These are phyloP conservation scores for Butyriboletus regius DNA, from an alignment of 1,284 basidiomycete genomes.

Conservation along the genomic window DNA sequence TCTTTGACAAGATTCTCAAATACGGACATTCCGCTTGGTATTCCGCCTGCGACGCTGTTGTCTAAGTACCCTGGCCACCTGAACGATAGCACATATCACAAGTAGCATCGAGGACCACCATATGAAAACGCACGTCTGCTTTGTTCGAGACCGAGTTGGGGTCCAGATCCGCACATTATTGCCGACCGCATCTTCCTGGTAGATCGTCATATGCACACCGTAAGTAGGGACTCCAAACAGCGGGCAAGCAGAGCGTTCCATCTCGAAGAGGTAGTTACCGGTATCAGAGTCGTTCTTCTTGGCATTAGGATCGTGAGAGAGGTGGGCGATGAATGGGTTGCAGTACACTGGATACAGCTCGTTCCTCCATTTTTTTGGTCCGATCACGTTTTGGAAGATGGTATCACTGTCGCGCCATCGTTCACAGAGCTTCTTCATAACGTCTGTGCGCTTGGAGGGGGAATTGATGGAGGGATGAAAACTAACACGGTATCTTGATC, in stretches of 20 bases:
- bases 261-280: conserved; percentile 70
- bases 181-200: conserved; percentile 47
- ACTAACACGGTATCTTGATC: conserved; percentile 37
- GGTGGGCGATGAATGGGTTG: conserved; percentile 55
- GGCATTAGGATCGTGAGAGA: conserved; percentile 26
- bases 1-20: conserved; percentile 84
- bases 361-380: conserved; percentile 70
- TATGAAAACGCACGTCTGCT: conserved; percentile 64
- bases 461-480: conserved; percentile 50
- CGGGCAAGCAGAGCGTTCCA: conserved; percentile 83
- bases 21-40: conserved; percentile 65
- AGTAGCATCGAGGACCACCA: neutral
- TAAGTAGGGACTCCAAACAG: conserved; percentile 88
- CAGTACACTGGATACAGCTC: conserved; percentile 80
- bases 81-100: conserved; percentile 2
- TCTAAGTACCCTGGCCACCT: conserved; percentile 74
- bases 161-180: conserved; percentile 70
- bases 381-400: conserved; percentile 58
- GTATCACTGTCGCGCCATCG: conserved; percentile 58
- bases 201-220: conserved; percentile 78
- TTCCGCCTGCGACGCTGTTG: conserved; percentile 75
- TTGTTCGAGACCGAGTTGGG: conserved; percentile 76
- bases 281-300: conserved; percentile 16
- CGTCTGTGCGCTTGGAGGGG: conserved; percentile 49
- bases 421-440: conserved; percentile 57